Conservation (phyloP, 2,329 filamentous ascomycete species). For the Aspergillus thermomutatus region DNA sequence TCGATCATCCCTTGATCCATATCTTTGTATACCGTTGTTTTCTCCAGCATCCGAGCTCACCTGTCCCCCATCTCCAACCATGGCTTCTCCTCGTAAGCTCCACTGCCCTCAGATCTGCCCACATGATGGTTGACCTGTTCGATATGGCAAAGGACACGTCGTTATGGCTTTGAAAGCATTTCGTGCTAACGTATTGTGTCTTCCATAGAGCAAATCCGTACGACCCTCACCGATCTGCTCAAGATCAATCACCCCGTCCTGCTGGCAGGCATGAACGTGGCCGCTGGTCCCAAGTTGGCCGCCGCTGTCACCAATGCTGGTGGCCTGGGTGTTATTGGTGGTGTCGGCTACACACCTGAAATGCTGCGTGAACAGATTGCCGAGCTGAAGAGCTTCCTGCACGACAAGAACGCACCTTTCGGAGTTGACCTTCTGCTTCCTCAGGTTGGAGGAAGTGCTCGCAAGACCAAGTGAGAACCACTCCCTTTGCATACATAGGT, state of each 20-base stretch:
- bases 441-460: constrained; percentile 87
- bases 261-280: constrained; percentile 98
- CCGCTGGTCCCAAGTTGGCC: constrained; percentile 91
- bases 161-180: not conserved
- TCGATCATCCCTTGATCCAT: constrained; percentile 7
- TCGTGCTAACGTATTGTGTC: constrained; percentile 18
- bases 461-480: constrained; percentile 77
- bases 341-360: constrained; percentile 86
- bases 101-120: constrained; percentile 6
- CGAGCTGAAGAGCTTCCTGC: constrained; percentile 68
- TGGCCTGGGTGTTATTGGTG: constrained; percentile 93
- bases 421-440: constrained; percentile 65
- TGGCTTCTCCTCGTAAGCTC: constrained; percentile 77
- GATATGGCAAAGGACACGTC: constrained; percentile 1
- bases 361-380: constrained; percentile 95
- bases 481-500: not conserved
- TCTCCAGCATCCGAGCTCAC: not conserved
- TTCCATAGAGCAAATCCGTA: constrained; percentile 75
- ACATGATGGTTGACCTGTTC: constrained; percentile 17
- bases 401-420: constrained; percentile 21
- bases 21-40: not conserved
- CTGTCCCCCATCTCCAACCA: constrained; percentile 33
- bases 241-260: constrained; percentile 96
- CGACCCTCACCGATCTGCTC: constrained; percentile 89
- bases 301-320: constrained; percentile 96